Conservation (phyloP, 768 basidiomycete genomes). For the Psilocybe cyanescens region DNA sequence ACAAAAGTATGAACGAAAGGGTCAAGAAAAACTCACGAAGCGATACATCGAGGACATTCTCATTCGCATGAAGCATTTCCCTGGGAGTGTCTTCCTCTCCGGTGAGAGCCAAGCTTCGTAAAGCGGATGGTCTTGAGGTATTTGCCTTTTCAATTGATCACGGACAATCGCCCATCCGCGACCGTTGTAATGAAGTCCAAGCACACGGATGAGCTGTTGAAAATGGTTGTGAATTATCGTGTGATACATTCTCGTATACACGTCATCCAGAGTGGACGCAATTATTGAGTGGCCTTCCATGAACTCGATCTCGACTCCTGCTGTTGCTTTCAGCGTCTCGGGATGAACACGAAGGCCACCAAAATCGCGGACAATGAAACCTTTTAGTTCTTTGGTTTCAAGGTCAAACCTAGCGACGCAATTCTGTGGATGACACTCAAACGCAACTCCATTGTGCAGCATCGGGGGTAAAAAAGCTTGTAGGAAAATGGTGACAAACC, state of each 20-base stretch:
- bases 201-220: conserved; percentile 60
- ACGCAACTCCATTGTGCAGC: conserved; percentile 57
- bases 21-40: conserved; percentile 42
- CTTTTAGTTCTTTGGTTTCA: conserved; percentile 49
- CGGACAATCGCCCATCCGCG: conserved; percentile 56
- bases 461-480: conserved; percentile 59
- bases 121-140: conserved; percentile 51
- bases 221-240: conserved; percentile 62
- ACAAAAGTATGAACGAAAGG: neutral
- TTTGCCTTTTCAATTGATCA: conserved; percentile 41
- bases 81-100: conserved; percentile 49
- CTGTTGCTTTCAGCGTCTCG: conserved; percentile 50
- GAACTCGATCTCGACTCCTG: conserved; percentile 53
- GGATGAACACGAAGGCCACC: conserved; percentile 59
- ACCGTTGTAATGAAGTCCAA: conserved; percentile 59
- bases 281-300: conserved; percentile 53
- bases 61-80: conserved; percentile 64
- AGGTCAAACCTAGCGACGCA: conserved; percentile 58
- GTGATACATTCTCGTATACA: conserved; percentile 62
- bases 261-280: conserved; percentile 53
- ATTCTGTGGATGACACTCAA: conserved; percentile 66
- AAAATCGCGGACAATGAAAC: conserved; percentile 63
- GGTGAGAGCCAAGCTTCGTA: conserved; percentile 54
- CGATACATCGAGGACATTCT: conserved; percentile 59
- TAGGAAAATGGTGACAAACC: conserved; percentile 54